Conservation (phyloP, 371 early-diverging fungal species). For the Zychaea mexicana region DNA sequence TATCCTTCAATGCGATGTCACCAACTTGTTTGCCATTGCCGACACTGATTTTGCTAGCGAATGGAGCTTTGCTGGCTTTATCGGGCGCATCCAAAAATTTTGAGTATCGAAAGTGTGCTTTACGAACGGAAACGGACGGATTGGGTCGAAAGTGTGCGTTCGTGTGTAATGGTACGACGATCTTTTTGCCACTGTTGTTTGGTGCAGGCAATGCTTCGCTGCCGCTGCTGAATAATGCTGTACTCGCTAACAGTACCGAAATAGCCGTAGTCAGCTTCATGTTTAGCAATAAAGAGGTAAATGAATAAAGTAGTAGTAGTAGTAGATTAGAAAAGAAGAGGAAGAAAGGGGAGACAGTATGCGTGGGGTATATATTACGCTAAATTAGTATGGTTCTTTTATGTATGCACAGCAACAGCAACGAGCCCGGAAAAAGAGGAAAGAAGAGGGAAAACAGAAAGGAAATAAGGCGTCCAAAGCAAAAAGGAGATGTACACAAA, state of each 20-base stretch:
- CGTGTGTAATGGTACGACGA: not conserved
- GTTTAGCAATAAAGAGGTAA: too few relatives aligned
- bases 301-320: too few relatives aligned
- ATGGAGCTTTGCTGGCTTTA: too few relatives aligned
- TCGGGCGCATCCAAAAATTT: not conserved
- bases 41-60: too few relatives aligned
- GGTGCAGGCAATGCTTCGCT: not conserved
- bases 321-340: too few relatives aligned
- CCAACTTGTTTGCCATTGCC: not conserved
- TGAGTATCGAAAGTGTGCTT: conserved; percentile 12
- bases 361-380: too few relatives aligned
- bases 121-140: conserved; percentile 5
- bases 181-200: not conserved
- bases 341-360: too few relatives aligned
- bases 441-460: not conserved
- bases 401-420: too few relatives aligned
- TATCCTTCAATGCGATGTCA: not conserved
- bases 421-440: too few relatives aligned
- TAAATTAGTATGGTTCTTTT: too few relatives aligned
- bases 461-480: too few relatives aligned
- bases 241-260: not conserved
- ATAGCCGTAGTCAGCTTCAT: not conserved
- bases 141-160: conserved; percentile 22
- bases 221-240: not conserved
- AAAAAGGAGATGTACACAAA: too few relatives aligned